Evolutionary conservation across 306 rosid species (phyloP), one percentile per base, ranked within the genome.

Genomic region (Glycyrrhiza uralensis): DNA sequence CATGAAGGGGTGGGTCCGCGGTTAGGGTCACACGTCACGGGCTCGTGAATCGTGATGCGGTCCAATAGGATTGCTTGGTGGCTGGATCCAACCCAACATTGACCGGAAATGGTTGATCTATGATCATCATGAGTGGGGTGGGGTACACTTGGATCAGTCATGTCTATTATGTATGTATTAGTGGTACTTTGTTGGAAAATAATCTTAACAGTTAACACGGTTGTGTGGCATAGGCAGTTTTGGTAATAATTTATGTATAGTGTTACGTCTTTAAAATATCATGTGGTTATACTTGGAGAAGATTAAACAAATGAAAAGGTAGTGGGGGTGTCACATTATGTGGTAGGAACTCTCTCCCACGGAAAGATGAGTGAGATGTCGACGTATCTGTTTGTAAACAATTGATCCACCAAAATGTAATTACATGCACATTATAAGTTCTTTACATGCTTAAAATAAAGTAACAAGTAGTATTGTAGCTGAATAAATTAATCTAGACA

Each of bases 261-360:
- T 38, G 44, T 49, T 59, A 13, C 28, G 39, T 41, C 23, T 28
- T 54, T 52, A 2, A 38, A 62, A 10, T 20, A 30, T 60, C 30
- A 41, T 23, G 82, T 45, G 80, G 56, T 30, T 68, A 45, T 46
- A n/a, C n/a, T 15, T 24, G 35, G 35, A 68, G 4, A 44, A 32
- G 33, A 42, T 55, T 33, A 46, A n/a, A 67, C 7, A 57, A 57
- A 58, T 10, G 38, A 12, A 58, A 70, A 9, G 7, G 41, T 7
- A 8, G 39, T 7, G 13, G 39, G 20, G 9, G 8, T 30, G 60
- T 52, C 67, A 38, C 50, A 20, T 50, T 77, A n/a, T 41, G 77
- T 70, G 82, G 82, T 38, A 61, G 66, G 38, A 69, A 70, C 42
- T n/a, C 51, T 45, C 51, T 14, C 42, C 23, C 20, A n/a, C 32